phyloP scores from a whole-genome alignment of 1,139 yeast species.

The Lodderomyces margitis region DNA sequence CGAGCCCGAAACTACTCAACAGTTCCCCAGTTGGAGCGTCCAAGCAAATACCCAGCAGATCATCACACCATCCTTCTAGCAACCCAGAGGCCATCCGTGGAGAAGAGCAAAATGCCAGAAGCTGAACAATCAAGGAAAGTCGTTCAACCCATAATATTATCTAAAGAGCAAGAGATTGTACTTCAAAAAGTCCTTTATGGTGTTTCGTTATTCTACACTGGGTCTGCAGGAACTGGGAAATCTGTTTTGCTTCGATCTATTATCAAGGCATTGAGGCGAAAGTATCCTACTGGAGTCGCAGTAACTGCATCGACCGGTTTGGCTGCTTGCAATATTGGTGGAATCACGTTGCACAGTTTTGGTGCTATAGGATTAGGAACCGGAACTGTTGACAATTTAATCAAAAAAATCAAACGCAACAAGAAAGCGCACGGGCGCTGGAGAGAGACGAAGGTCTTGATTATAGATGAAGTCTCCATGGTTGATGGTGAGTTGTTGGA shows the following conservation, averaged over 20 bases:
- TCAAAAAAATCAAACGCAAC: conserved; percentile 56
- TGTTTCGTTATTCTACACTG: conserved; percentile 75
- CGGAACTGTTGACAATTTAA: conserved; percentile 33
- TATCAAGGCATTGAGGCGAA: conserved; percentile 54
- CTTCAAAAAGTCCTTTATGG: conserved; percentile 39
- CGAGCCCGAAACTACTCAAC: conserved; percentile 6
- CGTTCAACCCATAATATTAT: conserved; percentile 38
- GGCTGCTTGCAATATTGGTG: conserved; percentile 92
- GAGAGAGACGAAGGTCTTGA: conserved; percentile 59
- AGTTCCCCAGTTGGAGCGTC: conserved; percentile 6
- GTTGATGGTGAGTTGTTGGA: conserved; percentile 74
- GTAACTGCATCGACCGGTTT: conserved; percentile 92
- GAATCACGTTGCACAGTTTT: conserved; percentile 79
- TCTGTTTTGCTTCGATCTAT: conserved; percentile 72
- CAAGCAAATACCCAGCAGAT: conserved; percentile 4
- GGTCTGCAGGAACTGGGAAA: conserved; percentile 97
- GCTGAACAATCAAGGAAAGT: conserved; percentile 15
- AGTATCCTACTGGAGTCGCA: conserved; percentile 58
- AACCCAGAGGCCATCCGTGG: conserved; percentile 16
- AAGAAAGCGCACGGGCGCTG: conserved; percentile 58
- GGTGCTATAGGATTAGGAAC: conserved; percentile 82
- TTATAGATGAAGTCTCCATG: conserved; percentile 90
- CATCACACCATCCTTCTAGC: conserved; percentile 16
- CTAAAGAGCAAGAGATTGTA: conserved; percentile 42
- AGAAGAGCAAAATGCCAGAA: conserved; percentile 2